A percentile compares a stretch with the other conserved stretches of the same genome.
Conservation (phyloP, 2,329 filamentous ascomycete species). For the Penicillium sp. region DNA sequence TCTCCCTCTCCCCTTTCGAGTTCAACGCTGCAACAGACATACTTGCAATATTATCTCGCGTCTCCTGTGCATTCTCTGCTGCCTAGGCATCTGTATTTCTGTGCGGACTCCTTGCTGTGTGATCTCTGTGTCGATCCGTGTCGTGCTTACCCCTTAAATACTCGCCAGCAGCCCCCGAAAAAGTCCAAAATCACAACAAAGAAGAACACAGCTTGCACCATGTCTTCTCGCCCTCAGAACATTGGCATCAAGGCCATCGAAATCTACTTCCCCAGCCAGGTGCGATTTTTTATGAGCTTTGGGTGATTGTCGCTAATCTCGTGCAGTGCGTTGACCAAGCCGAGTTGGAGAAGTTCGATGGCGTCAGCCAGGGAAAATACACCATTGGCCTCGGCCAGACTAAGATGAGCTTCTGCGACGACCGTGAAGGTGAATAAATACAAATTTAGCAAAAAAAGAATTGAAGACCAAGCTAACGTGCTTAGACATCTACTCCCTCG, state of each 20-base stretch:
- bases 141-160: neutral
- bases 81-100: neutral
- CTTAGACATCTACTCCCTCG: conserved; percentile 80
- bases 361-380: conserved; percentile 77
- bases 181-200: neutral
- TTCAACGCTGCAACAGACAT: neutral
- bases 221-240: conserved; percentile 76
- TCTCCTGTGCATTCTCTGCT: neutral
- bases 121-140: neutral
- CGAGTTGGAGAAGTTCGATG: conserved; percentile 83
- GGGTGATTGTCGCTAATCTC: neutral
- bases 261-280: conserved; percentile 82
- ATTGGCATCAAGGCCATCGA: conserved; percentile 92
- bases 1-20: neutral
- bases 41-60: neutral
- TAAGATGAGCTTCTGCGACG: conserved; percentile 89
- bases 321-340: conserved; percentile 74
- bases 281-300: conserved; percentile 50
- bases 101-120: neutral
- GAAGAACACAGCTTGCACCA: conserved; percentile 34
- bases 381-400: conserved; percentile 88
- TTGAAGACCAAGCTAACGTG: neutral
- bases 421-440: conserved; percentile 76
- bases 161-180: neutral
- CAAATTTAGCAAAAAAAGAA: neutral